Conservation (phyloP, 768 basidiomycete genomes). For the Cystofilobasidium capitatum region DNA sequence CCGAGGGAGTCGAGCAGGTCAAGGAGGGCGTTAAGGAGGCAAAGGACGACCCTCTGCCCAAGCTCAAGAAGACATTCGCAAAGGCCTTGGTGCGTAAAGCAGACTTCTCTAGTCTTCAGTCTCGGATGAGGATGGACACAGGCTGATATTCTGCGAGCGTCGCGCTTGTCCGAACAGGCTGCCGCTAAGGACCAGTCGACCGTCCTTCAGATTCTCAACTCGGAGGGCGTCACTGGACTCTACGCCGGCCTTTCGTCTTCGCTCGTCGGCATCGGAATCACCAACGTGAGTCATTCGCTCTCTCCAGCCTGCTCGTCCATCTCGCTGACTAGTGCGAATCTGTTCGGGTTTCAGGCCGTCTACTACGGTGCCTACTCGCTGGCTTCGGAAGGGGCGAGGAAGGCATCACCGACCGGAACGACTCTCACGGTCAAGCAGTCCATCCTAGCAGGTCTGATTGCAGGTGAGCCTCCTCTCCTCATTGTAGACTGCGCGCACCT, state of each 20-base stretch:
- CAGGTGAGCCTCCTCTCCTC: constrained; percentile 47
- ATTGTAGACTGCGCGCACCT: not conserved
- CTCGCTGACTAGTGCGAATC: too few relatives aligned
- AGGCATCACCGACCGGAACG: constrained; percentile 46
- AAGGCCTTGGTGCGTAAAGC: not conserved
- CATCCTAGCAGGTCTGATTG: constrained; percentile 75
- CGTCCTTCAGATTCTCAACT: constrained; percentile 58
- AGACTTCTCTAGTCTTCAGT: not conserved
- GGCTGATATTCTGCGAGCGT: not conserved
- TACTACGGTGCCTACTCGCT: constrained; percentile 44
- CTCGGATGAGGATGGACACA: not conserved
- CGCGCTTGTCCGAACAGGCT: not conserved
- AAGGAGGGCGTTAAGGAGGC: not conserved
- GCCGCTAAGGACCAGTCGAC: not conserved
- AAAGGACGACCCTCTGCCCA: not conserved
- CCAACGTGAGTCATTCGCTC: too few relatives aligned
- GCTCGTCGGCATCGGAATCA: constrained; percentile 74
- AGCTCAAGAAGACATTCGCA: not conserved
- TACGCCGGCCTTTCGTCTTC: constrained; percentile 81
- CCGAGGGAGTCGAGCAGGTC: not conserved
- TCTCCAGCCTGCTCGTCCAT: constrained; percentile 3
- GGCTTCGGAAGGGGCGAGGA: constrained; percentile 57
- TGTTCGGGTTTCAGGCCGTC: too few relatives aligned
- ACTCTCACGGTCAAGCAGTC: constrained; percentile 76
- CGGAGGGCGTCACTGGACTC: constrained; percentile 72